Conservation (phyloP, 345 rosid species). For the Geranium rotundifolium region DNA sequence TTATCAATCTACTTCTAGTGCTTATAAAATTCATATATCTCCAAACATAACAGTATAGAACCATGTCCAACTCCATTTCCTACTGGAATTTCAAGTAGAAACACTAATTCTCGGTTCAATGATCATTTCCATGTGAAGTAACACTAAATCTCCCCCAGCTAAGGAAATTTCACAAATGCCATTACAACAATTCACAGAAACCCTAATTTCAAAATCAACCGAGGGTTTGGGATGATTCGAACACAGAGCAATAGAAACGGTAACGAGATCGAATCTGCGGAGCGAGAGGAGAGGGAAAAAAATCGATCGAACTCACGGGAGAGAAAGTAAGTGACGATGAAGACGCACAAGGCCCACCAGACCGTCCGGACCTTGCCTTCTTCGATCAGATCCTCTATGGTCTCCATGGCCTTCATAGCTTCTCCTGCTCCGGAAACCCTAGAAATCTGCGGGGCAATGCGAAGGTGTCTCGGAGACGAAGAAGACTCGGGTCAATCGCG, state of each 20-base stretch:
- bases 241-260: too few species aligned
- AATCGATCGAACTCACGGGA: constrained; percentile 47
- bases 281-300: too few species aligned
- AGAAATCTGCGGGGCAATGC: neutral
- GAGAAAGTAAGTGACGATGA: constrained; percentile 64
- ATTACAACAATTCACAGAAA: neutral
- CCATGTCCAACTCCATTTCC: neutral
- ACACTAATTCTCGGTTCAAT: neutral
- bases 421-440: neutral
- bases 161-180: neutral
- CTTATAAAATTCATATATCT: too few species aligned
- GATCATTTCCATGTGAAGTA: neutral
- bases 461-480: neutral
- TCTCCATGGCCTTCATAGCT: constrained; percentile 66
- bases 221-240: too few species aligned
- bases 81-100: too few species aligned
- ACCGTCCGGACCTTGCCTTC: constrained; percentile 81
- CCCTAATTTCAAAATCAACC: too few species aligned
- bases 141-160: neutral
- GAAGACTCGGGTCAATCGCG: neutral
- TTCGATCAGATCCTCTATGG: constrained; percentile 88
- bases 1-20: too few species aligned
- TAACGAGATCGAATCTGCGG: too few species aligned
- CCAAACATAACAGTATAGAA: neutral
- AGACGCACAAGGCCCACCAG: constrained; percentile 77